Base-by-base conservation (phyloP, 495 filamentous ascomycete genomes). In the Penicillium bovifimosum region DNA sequence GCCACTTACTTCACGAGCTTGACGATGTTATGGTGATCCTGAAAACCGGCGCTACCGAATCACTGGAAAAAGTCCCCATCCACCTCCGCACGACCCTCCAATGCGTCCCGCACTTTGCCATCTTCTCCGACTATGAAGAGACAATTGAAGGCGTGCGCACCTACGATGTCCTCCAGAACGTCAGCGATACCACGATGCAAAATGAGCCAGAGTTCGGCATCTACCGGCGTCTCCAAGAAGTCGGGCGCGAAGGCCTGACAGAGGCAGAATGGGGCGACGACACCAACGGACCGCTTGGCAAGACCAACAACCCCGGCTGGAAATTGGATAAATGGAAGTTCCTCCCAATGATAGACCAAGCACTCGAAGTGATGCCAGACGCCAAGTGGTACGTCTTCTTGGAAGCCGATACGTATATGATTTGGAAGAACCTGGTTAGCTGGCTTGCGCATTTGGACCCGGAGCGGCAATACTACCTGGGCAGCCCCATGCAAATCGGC, bases 251-350 rank as follows among this genome's bases (percentile, higher is more conserved):
- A 34, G 71, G 68, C 11, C 61, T 73, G 18, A 60, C 59, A 1
- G 54, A 49, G 0, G 64, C 61, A 13, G 62, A 70, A 28, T 57
- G 57, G 54, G 58, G 56, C 16, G 62, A 70, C 20, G 63, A 72
- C 24, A 47, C 50, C 9, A 73, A 72, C 51, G 64, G 69, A 6
- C 66, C 69, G 2, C 61, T 65, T 13, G 71, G 69, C 29, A 70
- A 69, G 28, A 50, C 49, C 20, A 64, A 65, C 31, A 74, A 74
- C 24, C 66, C 71, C 0, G 82, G 78, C 5, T 87, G 83, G 82
- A 73, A 70, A 47, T 64, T 84, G 32, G 83, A 87, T 63, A 84
- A 83, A 62, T 86, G 80, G 72, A 87, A 86, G 63, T 85, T 85
- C 56, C 67, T 87, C 11, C 79, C 81, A 6, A 81, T 81, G 70